Percentiles rank a stretch among this genome's conserved stretches.
These are phyloP conservation scores for Globisporangium sylvaticum DNA, from an alignment of 352 stramenopile genomes.

Conservation along the genomic window DNA sequence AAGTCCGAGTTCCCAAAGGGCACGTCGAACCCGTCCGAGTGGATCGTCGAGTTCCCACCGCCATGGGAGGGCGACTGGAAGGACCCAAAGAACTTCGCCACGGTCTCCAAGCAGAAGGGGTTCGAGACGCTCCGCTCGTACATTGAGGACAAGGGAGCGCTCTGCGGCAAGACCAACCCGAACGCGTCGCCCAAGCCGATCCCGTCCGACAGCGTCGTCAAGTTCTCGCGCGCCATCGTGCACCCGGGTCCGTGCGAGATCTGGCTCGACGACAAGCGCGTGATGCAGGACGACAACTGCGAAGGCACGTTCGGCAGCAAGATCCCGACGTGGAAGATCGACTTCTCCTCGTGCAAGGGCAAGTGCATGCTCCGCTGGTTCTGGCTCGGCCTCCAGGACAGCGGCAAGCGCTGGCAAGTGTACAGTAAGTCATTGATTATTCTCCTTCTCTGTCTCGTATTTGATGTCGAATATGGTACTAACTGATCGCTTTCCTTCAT, in stretches of 20 bases:
- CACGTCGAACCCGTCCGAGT: slow-evolving; percentile 3
- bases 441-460: not conserved
- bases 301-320: not conserved
- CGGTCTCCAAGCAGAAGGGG: not conserved
- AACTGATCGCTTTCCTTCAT: not conserved
- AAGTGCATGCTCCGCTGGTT: slow-evolving; percentile 1
- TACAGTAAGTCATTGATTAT: not conserved
- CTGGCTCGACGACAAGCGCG: not conserved
- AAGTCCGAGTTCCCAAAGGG: not conserved
- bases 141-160: slow-evolving; percentile 17
- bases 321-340: slow-evolving; percentile 9
- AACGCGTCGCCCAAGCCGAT: slow-evolving; percentile 18
- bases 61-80: slow-evolving; percentile 4
- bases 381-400: not conserved
- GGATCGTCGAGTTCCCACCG: slow-evolving; percentile 7
- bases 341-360: slow-evolving; percentile 2
- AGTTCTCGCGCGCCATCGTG: slow-evolving; percentile 13
- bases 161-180: slow-evolving; percentile 22
- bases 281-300: slow-evolving; percentile 1
- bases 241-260: not conserved
- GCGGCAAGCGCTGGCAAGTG: not conserved
- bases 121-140: slow-evolving; percentile 16
- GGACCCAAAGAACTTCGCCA: slow-evolving; percentile 6
- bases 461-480: not conserved
- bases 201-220: slow-evolving; percentile 19